Evolutionary conservation across 2,329 filamentous ascomycete genomes (phyloP), one percentile per base, ranked within the genome.

Genomic region (Colletotrichum caudatum): DNA sequence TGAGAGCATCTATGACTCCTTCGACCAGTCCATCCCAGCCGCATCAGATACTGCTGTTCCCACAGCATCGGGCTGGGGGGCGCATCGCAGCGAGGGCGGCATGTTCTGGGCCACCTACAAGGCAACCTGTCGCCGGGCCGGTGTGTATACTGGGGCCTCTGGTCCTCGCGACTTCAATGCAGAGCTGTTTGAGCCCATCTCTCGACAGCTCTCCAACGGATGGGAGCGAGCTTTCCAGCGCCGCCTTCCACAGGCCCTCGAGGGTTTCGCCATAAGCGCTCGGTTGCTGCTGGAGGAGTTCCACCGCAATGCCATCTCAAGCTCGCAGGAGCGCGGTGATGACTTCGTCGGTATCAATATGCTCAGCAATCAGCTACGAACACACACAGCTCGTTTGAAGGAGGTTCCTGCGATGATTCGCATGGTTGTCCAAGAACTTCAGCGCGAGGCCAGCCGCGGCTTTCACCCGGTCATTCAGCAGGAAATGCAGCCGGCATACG

Each of bases 141-240:
- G 77, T 2, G 69, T 74, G 0, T 78, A 62, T 5, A 3, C 56
- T 6, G 75, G 76, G 5, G 44, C 66, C 16, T 58, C 66, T 33
- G 75, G 76, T 8, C 60, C 23, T n/a, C 5, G 62, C 5, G 74
- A 79, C 63, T 77, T 78, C 69, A 78, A 79, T 26, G 71, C 56
- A 1, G 78, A 79, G 48, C 76, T 80, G 6, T 74, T 76, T 7
- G 71, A 74, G 12, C 76, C 77, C 0, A 74, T 79, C 12, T 63
- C 66, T 1, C 74, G 61, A 18, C 62, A 66, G 3, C 66, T 79
- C 18, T 74, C 73, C 5, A 53, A n/a, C 5, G 66, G 64, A 6
- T 80, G 78, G 78, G 78, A 78, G 37, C 72, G 71, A 11, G 69
- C 75, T 23, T 79, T 80, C n/a, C 75, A 76, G 41, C 75, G 73